A percentile compares a stretch with the other conserved stretches of the same genome.
Evolutionary conservation across 225 moss, liverwort and hornwort species (phyloP).

Genomic region (Pleurozium schreberi): DNA sequence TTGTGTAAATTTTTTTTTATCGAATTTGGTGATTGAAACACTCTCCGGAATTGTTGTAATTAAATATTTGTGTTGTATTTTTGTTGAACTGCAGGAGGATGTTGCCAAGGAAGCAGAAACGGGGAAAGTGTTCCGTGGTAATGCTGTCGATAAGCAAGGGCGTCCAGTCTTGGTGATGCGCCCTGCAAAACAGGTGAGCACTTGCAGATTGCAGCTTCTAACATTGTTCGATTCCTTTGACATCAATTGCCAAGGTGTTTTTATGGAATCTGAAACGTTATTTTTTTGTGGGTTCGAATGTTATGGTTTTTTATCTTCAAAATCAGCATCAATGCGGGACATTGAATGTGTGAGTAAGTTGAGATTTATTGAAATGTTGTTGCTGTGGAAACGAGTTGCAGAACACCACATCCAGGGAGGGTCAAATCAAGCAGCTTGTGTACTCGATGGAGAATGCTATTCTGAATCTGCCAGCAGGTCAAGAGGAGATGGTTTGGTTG

Average conservation of each 20-base stretch:
- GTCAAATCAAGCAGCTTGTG: conserved; percentile 71
- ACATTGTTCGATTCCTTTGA: not conserved
- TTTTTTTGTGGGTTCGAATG: too few species aligned
- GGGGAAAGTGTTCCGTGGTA: conserved; percentile 73
- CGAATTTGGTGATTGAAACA: not conserved
- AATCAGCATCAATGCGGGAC: not conserved
- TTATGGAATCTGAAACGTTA: too few species aligned
- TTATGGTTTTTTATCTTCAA: not conserved
- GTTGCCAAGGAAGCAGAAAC: conserved; percentile 65
- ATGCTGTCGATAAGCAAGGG: conserved; percentile 54
- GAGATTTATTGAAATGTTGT: not conserved
- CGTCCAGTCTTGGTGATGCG: conserved; percentile 79
- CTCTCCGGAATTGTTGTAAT: not conserved
- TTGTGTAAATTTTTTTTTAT: too few species aligned
- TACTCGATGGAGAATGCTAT: conserved; percentile 83
- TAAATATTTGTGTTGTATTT: not conserved
- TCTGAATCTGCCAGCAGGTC: conserved; percentile 45
- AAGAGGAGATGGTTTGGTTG: conserved; percentile 94
- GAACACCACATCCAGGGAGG: conserved; percentile 57
- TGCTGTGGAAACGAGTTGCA: conserved; percentile 2
- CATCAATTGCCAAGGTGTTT: not conserved
- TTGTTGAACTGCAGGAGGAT: conserved; percentile 54
- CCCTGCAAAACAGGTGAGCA: conserved; percentile 66
- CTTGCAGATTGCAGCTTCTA: not conserved
- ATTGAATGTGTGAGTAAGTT: too few species aligned